Evolutionary conservation across 1,284 basidiomycete genomes (phyloP).

Genomic region (Exobasidium rhododendri): DNA sequence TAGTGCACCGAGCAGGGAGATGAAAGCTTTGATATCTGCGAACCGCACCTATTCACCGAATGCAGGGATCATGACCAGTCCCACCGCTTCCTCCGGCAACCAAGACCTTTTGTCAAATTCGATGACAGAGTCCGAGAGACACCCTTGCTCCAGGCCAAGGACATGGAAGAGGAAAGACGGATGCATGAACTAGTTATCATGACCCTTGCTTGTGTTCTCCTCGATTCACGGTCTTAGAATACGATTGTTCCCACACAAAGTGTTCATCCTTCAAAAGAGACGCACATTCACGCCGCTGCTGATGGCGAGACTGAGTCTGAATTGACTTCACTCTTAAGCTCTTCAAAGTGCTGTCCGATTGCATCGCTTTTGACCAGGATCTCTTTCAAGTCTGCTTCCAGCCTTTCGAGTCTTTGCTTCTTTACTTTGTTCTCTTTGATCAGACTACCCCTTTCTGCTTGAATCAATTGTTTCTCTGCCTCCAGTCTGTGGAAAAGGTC

Average conservation of each 20-base stretch:
- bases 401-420: constrained; percentile 8
- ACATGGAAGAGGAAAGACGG: constrained; percentile 3
- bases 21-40: constrained; percentile 16
- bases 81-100: constrained; percentile 5
- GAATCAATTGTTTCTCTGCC: constrained; percentile 6
- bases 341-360: neutral
- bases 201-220: constrained; percentile 6
- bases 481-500: neutral
- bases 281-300: neutral
- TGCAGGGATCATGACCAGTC: neutral
- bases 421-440: neutral
- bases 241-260: no score
- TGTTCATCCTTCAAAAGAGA: no score
- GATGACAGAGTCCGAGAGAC: constrained; percentile 10
- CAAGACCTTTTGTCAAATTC: constrained; percentile 4
- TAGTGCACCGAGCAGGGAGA: neutral
- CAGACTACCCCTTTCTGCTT: neutral
- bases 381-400: constrained; percentile 8
- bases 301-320: neutral
- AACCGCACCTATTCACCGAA: constrained; percentile 8
- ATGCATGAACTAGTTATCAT: constrained; percentile 12
- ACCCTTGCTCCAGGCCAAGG: neutral
- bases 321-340: neutral
- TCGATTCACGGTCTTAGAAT: no score
- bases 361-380: constrained; percentile 3